Base-by-base conservation (phyloP, 2,329 filamentous ascomycete species). In the Aureobasidium sp. region DNA sequence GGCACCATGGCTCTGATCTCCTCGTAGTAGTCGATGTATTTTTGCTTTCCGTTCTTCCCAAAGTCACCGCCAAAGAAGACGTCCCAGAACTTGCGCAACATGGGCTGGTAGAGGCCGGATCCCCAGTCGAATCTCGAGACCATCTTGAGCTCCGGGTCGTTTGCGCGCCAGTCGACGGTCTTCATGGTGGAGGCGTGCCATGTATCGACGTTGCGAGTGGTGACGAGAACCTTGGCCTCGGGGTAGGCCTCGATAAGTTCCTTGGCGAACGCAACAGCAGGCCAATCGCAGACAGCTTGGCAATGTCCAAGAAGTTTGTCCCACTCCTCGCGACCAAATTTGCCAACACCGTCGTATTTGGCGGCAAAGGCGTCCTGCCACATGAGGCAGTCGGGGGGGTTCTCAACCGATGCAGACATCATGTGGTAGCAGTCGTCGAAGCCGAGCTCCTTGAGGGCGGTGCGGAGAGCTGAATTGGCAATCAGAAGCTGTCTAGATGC, bases 381-480 rank as follows among this genome's bases (percentile, higher is more conserved):
- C 76, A 88, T 82, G 45, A 87, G 76, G 60, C 82, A 83, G 69
- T 88, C 86, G 27, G 82, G 83, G 12, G 83, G 83, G 73, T 87
- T 88, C 75, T 88, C 85, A 64, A 87, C 83, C 63, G 82, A 84
- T 66, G 82, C 84, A 68, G 81, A 85, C 83, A 87, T 86, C 85
- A 88, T 88, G 77, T 89, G 87, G 78, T 89, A 89, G 64, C 83
- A 86, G 72, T 87, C 84, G 67, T 82, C 77, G 71, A 85, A 88
- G 64, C 86, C 86, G 44, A 89, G 79, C 67, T 83, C 78, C 69
- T 85, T 81, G 71, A 89, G 80, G 22, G 87, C 86, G 47, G 81
- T 82, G 64, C 85, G 81, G 69, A 89, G 82, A 47, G 85, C 83
- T 85, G 59, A 3, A 17, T 24, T 14, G 19, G n/a, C 2, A n/a